Conservation (phyloP, 2,329 filamentous ascomycete genomes). For the Sporothrix humicola region DNA sequence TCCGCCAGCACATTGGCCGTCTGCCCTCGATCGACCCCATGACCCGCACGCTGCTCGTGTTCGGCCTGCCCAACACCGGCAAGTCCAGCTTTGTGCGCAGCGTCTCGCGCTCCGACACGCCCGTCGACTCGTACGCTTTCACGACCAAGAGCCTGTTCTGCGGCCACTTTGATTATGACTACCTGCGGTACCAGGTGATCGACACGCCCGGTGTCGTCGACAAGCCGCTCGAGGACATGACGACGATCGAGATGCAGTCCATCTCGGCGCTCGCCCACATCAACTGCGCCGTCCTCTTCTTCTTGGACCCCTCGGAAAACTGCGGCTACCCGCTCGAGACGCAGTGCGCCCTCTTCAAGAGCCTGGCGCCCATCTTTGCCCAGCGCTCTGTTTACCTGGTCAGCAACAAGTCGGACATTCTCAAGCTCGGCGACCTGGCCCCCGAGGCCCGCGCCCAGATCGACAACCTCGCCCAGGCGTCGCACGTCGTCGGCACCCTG, state of each 20-base stretch:
- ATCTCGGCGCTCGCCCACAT: slow-evolving; percentile 98
- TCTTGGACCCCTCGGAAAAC: slow-evolving; percentile 97
- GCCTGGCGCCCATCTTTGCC: slow-evolving; percentile 93
- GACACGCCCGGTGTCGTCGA: slow-evolving; percentile 99
- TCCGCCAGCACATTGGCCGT: slow-evolving; percentile 94
- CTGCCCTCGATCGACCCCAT: slow-evolving; percentile 98
- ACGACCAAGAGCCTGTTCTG: slow-evolving; percentile 95
- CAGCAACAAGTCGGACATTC: slow-evolving; percentile 97
- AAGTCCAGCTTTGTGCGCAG: slow-evolving; percentile 95
- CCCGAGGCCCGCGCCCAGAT: slow-evolving; percentile 68
- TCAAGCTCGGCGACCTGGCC: slow-evolving; percentile 84
- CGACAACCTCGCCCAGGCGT: slow-evolving; percentile 42
- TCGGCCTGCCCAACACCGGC: slow-evolving; percentile 96
- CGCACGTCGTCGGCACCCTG: slow-evolving; percentile 88
- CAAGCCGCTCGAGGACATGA: slow-evolving; percentile 98
- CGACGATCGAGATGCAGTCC: slow-evolving; percentile 99
- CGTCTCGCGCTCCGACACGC: slow-evolving; percentile 92
- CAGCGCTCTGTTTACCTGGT: slow-evolving; percentile 98
- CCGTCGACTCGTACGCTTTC: slow-evolving; percentile 97
- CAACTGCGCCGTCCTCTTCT: slow-evolving; percentile 92
- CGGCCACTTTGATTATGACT: slow-evolving; percentile 97
- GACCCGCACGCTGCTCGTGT: slow-evolving; percentile 92
- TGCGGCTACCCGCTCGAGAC: slow-evolving; percentile 92
- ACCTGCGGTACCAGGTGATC: slow-evolving; percentile 80
- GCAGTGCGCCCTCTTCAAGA: slow-evolving; percentile 94